Base-by-base conservation (phyloP, 106 monocot species). In the Triglochin maritima region DNA sequence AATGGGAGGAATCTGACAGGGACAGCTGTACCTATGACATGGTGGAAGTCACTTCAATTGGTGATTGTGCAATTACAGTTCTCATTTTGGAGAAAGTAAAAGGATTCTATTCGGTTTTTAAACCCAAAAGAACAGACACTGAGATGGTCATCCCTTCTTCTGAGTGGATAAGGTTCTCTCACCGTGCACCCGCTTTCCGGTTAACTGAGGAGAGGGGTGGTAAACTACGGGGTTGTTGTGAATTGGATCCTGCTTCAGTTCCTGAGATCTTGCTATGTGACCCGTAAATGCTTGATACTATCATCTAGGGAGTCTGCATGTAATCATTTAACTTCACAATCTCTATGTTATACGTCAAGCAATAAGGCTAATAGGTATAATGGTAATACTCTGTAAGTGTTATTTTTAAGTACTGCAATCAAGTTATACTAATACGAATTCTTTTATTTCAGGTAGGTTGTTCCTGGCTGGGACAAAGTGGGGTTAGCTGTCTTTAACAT, bases 241-340 rank as follows among this genome's bases (percentile, higher is more conserved):
- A 90, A 71, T 81, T 90, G 13, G 86, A 90, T 77, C 74, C 90
- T 48, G 83, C 83, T 9, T 81, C 90, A 3, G 66, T 78, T 14
- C 78, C 78, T 16, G 66, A 72, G 6, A 14, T 55, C 5, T 43
- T 77, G 2, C 56, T 77, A 10, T 60, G 47, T 56, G 29, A 29
- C 29, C 1, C 0, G 29, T 29, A 29, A 29, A 29, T 29, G 29
- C 29, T 29, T 29, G 29, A 1, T 29, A 1, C 29, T 29, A 29
- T 29, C 29, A 29, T 29, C 29, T 29, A 0, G 29, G 29, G 29
- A 29, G 29, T 29, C 29, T 29, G 29, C 29, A 0, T 29, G 29
- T 29, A 29, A 29, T 29, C 29, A 29, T 29, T 29, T 29, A 29
- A 29, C 29, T 29, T 29, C 29, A 29, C 29, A 29, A 29, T 29